Evolutionary conservation across 2,329 filamentous ascomycete species (phyloP).

Genomic region (Rutstroemia sp.): DNA sequence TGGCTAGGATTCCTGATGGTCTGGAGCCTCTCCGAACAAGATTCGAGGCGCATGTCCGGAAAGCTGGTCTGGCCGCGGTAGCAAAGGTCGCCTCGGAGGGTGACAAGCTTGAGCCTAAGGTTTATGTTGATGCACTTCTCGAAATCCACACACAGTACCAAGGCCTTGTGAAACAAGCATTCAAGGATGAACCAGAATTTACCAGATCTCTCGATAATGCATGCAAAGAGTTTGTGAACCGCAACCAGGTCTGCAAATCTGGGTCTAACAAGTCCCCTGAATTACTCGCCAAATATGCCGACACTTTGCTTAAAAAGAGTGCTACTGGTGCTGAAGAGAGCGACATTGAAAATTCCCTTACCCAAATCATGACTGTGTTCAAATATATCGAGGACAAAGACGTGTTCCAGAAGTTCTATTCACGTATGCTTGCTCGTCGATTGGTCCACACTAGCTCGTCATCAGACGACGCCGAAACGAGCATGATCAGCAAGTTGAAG

Average conservation of each 20-base stretch:
- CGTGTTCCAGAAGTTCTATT: slow-evolving; percentile 99
- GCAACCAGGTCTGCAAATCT: slow-evolving; percentile 91
- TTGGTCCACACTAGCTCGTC: slow-evolving; percentile 92
- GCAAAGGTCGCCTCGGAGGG: slow-evolving; percentile 84
- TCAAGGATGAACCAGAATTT: slow-evolving; percentile 93
- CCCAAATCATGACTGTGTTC: slow-evolving; percentile 98
- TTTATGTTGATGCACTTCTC: slow-evolving; percentile 90
- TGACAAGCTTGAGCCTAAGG: slow-evolving; percentile 88
- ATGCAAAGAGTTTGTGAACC: slow-evolving; percentile 95
- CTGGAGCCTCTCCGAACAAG: slow-evolving; percentile 78
- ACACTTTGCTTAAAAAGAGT: slow-evolving; percentile 86
- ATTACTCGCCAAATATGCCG: slow-evolving; percentile 89
- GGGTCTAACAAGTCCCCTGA: slow-evolving; percentile 93
- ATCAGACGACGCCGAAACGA: slow-evolving; percentile 94
- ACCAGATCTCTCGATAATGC: slow-evolving; percentile 94
- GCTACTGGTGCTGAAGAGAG: slow-evolving; percentile 89
- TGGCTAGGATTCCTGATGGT: slow-evolving; percentile 84
- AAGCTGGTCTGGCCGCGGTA: slow-evolving; percentile 79
- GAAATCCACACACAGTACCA: slow-evolving; percentile 94
- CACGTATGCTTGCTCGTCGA: slow-evolving; percentile 89
- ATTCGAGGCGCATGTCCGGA: slow-evolving; percentile 89
- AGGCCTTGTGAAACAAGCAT: slow-evolving; percentile 82
- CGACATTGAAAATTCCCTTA: slow-evolving; percentile 81
- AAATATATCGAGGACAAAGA: slow-evolving; percentile 99
- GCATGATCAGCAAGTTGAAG: slow-evolving; percentile 99